Evolutionary conservation across 345 rosid genomes (phyloP), one percentile per base, ranked within the genome.

Genomic region (Lumnitzera littorea): DNA sequence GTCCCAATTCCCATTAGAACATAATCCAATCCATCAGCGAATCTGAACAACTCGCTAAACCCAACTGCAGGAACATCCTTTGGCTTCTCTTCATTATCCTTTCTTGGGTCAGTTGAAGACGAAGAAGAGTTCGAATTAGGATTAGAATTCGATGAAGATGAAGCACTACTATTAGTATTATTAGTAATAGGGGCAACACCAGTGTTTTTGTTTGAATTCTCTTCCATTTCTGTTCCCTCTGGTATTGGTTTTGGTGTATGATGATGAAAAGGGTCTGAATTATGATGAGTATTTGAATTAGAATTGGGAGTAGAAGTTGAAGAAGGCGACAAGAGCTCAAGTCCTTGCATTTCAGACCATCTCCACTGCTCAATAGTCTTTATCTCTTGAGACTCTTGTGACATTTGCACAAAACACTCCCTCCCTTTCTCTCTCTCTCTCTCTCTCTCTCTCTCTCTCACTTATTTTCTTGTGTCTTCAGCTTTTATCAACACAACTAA

Each of bases 321-420:
- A 55, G 70, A 56, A 62, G 79, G 46, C 61, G 96, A 68, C 29
- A 81, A 71, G 67, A 94, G 97, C 73, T 94, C 99, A 74, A 94
- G 91, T 47, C 97, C 97, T 86, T 90, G 96, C 91, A 94, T 86
- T 84, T 90, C 96, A 27, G 95, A 84, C 95, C 97, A 94, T 76
- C 82, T 86, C 99, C 97, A 94, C 68, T 83, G 85, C 80, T 94
- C 96, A 58, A 72, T 74, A 79, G 80, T 70, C 74, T 82, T 80
- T 81, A 78, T 81, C 80, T 80, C 88, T 51, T 80, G 64, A 63
- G 81, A 69, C 67, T 85, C 88, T 81, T 76, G 88, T 76, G 92
- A 86, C 96, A 92, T 92, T 85, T 80, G 89, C 73, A 24, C 48
- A 15, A 58, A 69, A 67, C 64, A 31, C 63, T 72, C 79, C 71